phyloP scores from a whole-genome alignment of 73 alveolate species.

The Paramecium sonneborni region DNA sequence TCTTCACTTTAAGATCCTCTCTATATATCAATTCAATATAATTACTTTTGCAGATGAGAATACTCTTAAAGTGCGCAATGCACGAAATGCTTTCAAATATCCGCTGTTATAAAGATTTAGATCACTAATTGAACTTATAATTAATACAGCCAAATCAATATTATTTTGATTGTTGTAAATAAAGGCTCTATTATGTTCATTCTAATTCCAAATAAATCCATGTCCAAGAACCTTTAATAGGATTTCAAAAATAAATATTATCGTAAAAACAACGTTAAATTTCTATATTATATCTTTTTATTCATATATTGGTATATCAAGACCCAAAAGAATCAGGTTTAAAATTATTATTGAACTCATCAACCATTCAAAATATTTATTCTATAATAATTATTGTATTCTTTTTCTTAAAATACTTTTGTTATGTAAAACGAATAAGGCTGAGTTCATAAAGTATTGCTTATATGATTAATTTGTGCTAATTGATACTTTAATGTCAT shows the following conservation, averaged over 20 bases:
- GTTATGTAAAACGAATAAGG: neutral
- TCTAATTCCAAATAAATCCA: neutral
- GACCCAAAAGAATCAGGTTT: neutral
- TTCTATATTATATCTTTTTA: neutral
- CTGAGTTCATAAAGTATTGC: neutral
- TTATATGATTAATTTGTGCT: neutral
- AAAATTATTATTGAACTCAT: neutral
- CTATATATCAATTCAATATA: neutral
- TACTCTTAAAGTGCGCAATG: neutral
- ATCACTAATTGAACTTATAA: neutral
- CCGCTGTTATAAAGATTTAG: neutral
- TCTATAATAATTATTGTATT: neutral
- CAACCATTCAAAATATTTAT: neutral
- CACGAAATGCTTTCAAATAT: neutral
- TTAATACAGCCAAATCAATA: neutral
- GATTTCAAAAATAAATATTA: neutral
- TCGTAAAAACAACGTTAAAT: neutral
- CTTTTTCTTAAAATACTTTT: neutral
- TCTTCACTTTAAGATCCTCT: slow-evolving; percentile 22
- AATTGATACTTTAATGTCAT: neutral
- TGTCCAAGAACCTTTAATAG: neutral
- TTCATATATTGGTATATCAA: neutral
- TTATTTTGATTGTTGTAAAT: neutral
- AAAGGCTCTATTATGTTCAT: neutral
- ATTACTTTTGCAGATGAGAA: neutral